These are phyloP conservation scores for Eutrema japonicum DNA, from an alignment of 345 rosid species.

Conservation along the genomic window DNA sequence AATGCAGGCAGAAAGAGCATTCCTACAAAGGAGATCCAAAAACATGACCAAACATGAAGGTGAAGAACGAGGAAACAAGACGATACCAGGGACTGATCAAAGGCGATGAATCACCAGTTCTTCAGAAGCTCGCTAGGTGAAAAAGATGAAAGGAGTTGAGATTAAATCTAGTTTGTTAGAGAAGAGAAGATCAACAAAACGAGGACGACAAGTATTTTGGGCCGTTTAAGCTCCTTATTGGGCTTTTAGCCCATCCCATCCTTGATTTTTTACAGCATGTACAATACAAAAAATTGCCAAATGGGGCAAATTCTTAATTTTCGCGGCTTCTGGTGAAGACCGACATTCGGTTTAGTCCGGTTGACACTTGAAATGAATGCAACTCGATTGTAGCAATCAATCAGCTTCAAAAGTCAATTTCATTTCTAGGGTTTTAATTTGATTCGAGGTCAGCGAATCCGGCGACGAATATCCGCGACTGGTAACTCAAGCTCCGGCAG, in stretches of 20 bases:
- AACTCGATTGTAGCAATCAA: slow-evolving; percentile 26
- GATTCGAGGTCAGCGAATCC: slow-evolving; percentile 40
- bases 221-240: slow-evolving; percentile 27
- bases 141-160: slow-evolving; percentile 13
- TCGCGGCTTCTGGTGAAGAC: not conserved
- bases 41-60: not conserved
- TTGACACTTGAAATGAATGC: slow-evolving; percentile 25
- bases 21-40: slow-evolving; percentile 4
- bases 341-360: slow-evolving; percentile 36
- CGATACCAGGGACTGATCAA: slow-evolving; percentile 39
- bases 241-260: slow-evolving; percentile 28
- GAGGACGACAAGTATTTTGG: not conserved
- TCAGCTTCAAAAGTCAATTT: slow-evolving; percentile 44
- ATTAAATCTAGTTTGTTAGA: slow-evolving; percentile 6
- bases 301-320: not conserved
- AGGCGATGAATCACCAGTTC: slow-evolving; percentile 27
- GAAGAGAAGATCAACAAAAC: slow-evolving; percentile 18
- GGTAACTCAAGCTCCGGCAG: slow-evolving; percentile 27
- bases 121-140: slow-evolving; percentile 26
- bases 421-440: slow-evolving; percentile 44
- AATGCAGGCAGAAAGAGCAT: slow-evolving; percentile 24
- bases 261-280: not conserved
- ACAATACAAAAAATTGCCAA: not conserved
- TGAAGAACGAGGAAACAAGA: slow-evolving; percentile 16
- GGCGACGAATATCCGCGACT: slow-evolving; percentile 34